Conservation (phyloP, 306 rosid genomes). For the Cicer cuneatum region DNA sequence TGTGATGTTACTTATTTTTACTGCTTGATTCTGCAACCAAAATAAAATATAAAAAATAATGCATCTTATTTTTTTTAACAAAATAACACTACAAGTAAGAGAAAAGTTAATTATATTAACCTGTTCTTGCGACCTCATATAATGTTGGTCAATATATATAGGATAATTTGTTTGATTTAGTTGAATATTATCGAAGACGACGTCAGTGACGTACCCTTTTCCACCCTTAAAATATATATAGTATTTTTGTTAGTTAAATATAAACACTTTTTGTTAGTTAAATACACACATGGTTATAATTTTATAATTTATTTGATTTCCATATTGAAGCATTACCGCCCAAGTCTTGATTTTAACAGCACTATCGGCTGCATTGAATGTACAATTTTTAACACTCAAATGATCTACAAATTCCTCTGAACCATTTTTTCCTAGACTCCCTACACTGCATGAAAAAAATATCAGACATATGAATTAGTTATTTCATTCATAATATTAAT, state of each 20-base stretch:
- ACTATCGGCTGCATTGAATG: slow-evolving; percentile 41
- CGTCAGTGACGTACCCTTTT: slow-evolving; percentile 29
- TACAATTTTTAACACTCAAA: slow-evolving; percentile 45
- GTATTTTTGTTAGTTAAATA: not conserved
- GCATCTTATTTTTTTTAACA: not conserved
- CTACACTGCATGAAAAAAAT: slow-evolving; percentile 45
- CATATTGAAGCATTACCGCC: slow-evolving; percentile 44
- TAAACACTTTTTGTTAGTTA: too few relatives aligned
- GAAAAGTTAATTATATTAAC: slow-evolving; percentile 10
- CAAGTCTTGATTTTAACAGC: slow-evolving; percentile 57
- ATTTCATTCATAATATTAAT: slow-evolving; percentile 2
- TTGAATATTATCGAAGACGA: slow-evolving; percentile 25
- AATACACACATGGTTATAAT: not conserved
- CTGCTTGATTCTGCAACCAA: slow-evolving; percentile 31
- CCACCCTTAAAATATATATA: slow-evolving; percentile 44
- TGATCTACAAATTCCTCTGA: slow-evolving; percentile 28
- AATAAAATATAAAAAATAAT: not conserved
- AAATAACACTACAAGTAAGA: not conserved
- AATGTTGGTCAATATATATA: slow-evolving; percentile 44
- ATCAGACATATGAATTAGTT: not conserved
- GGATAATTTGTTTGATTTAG: slow-evolving; percentile 29
- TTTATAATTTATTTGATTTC: not conserved
- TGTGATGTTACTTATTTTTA: slow-evolving; percentile 43
- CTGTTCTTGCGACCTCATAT: slow-evolving; percentile 20
- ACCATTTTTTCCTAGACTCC: slow-evolving; percentile 52